Evolutionary conservation across 1,284 basidiomycete genomes (phyloP).

Genomic region (Peniophora sp.): DNA sequence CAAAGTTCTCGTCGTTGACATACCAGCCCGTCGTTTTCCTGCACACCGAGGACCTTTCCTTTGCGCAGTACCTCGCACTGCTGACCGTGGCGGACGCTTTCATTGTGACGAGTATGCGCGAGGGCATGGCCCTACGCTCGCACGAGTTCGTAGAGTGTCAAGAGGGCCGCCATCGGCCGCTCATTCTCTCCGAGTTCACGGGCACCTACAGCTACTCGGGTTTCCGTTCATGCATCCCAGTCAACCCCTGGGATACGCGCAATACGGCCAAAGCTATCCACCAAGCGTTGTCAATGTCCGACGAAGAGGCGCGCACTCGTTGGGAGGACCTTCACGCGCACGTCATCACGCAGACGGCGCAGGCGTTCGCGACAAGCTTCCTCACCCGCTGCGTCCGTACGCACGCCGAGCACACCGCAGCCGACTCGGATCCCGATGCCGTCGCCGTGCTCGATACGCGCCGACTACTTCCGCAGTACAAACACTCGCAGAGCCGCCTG

Average conservation of each 20-base stretch:
- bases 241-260: constrained; percentile 78
- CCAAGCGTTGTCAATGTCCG: constrained; percentile 68
- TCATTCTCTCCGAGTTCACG: constrained; percentile 81
- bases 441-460: constrained; percentile 45
- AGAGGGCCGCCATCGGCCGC: constrained; percentile 57
- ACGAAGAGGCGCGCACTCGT: constrained; percentile 62
- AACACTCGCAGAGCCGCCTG: constrained; percentile 55
- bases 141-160: constrained; percentile 86
- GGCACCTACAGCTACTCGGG: constrained; percentile 82
- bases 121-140: constrained; percentile 81
- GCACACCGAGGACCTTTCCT: constrained; percentile 82
- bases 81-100: constrained; percentile 84
- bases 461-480: constrained; percentile 51
- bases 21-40: constrained; percentile 87
- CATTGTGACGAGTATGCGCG: constrained; percentile 74
- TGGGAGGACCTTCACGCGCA: constrained; percentile 86
- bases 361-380: constrained; percentile 78
- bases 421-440: constrained; percentile 18
- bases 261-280: constrained; percentile 72
- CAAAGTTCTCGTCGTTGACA: constrained; percentile 73
- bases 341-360: constrained; percentile 83
- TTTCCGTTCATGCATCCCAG: constrained; percentile 77
- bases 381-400: constrained; percentile 65
- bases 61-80: constrained; percentile 79
- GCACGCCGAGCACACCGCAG: constrained; percentile 53